Conservation (phyloP, 2,329 filamentous ascomycete species). For the Ascosphaera acerosa region DNA sequence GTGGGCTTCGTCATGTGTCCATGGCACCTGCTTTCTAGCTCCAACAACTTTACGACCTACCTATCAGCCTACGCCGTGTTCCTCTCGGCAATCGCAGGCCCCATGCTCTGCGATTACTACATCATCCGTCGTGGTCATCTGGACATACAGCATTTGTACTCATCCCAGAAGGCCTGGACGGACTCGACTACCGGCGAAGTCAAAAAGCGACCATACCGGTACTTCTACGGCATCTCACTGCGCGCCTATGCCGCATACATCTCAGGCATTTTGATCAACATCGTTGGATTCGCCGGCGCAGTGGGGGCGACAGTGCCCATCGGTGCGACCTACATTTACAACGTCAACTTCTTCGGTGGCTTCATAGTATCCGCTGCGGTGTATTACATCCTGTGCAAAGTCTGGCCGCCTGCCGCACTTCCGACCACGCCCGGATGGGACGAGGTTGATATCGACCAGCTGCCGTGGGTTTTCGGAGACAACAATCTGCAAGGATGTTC, state of each 20-base stretch:
- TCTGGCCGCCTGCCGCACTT: slow-evolving; percentile 38
- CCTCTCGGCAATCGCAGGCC: slow-evolving; percentile 78
- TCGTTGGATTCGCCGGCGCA: slow-evolving; percentile 71
- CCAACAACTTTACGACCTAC: slow-evolving; percentile 76
- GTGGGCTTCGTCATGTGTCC: slow-evolving; percentile 72
- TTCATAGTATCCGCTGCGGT: slow-evolving; percentile 41
- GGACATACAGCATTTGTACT: slow-evolving; percentile 55
- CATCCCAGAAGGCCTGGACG: slow-evolving; percentile 25
- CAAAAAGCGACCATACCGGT: slow-evolving; percentile 43
- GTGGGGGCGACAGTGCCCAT: slow-evolving; percentile 46
- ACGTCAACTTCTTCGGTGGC: slow-evolving; percentile 72
- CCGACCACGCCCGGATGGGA: slow-evolving; percentile 45
- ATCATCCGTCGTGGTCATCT: slow-evolving; percentile 59
- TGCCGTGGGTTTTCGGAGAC: slow-evolving; percentile 1
- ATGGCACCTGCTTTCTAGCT: slow-evolving; percentile 38
- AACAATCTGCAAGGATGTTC: too few relatives aligned
- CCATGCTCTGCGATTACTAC: slow-evolving; percentile 77
- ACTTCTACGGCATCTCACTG: slow-evolving; percentile 49
- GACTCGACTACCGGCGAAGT: slow-evolving; percentile 6
- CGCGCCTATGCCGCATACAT: slow-evolving; percentile 65
- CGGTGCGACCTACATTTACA: slow-evolving; percentile 67
- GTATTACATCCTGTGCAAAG: slow-evolving; percentile 44
- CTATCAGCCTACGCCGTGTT: slow-evolving; percentile 84
- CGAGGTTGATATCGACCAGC: slow-evolving; percentile 32
- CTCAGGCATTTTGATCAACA: slow-evolving; percentile 62